phyloP scores from a whole-genome alignment of 2,329 filamentous ascomycete species.

The Trichoderma lentiforme region DNA sequence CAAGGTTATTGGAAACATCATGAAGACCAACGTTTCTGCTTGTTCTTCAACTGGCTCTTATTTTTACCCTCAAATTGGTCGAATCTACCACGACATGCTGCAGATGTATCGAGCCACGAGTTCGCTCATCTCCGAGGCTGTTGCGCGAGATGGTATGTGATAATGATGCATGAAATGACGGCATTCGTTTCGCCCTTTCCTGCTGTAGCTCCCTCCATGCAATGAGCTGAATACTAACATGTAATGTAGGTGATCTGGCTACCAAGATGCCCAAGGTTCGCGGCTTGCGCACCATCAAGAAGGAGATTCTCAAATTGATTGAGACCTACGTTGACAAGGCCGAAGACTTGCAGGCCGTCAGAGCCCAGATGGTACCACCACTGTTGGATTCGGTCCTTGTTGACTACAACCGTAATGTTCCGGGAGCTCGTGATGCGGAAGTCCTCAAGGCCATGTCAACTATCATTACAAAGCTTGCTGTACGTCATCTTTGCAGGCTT shows the following conservation, averaged over 20 bases:
- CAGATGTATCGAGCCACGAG: constrained; percentile 99
- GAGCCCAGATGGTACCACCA: constrained; percentile 91
- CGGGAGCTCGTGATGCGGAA: constrained; percentile 92
- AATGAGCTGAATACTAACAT: neutral
- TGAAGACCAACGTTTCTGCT: constrained; percentile 99
- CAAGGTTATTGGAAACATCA: constrained; percentile 98
- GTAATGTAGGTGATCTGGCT: constrained; percentile 69
- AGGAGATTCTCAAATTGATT: constrained; percentile 97
- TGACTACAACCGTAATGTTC: constrained; percentile 96
- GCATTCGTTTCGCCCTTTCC: neutral
- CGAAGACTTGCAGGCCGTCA: constrained; percentile 90
- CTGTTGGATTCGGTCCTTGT: constrained; percentile 89
- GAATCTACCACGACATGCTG: constrained; percentile 97
- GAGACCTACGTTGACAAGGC: constrained; percentile 98
- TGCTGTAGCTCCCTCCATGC: neutral
- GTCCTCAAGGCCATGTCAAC: constrained; percentile 97
- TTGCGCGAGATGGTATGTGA: constrained; percentile 72
- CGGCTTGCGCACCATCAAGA: constrained; percentile 95
- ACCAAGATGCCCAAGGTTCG: constrained; percentile 97
- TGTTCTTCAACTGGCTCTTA: constrained; percentile 95
- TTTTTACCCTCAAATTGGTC: constrained; percentile 96
- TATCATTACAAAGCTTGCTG: constrained; percentile 93
- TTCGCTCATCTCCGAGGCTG: constrained; percentile 88
- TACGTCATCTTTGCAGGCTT: constrained; percentile 52
- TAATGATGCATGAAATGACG: constrained; percentile 30